Percentiles rank a stretch among this genome's conserved stretches.
These are phyloP conservation scores for Ceratobasidium sp. DNA, from an alignment of 1,284 basidiomycete genomes.

Conservation along the genomic window DNA sequence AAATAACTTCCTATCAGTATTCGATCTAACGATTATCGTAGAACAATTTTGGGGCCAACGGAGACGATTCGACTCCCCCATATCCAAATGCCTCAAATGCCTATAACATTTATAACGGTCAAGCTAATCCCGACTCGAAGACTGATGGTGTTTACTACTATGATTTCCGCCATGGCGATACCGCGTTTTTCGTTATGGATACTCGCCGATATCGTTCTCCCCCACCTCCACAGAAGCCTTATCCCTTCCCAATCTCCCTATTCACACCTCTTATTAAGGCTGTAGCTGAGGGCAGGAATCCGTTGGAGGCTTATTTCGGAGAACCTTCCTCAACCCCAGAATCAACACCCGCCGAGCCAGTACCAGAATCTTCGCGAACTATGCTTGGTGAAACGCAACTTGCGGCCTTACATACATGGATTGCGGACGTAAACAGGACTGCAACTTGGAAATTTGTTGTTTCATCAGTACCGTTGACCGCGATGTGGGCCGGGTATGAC, in stretches of 20 bases:
- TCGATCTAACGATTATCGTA: constrained; percentile 48
- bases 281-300: constrained; percentile 37
- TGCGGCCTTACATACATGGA: constrained; percentile 75
- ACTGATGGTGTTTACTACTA: constrained; percentile 70
- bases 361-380: constrained; percentile 60
- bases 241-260: constrained; percentile 25
- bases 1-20: constrained; percentile 61
- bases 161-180: constrained; percentile 75
- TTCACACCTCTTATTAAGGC: constrained; percentile 35
- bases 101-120: constrained; percentile 76
- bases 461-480: constrained; percentile 83
- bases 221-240: constrained; percentile 26
- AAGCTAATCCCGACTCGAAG: constrained; percentile 73
- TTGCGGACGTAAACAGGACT: constrained; percentile 77
- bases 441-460: constrained; percentile 87
- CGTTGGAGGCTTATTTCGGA: constrained; percentile 29
- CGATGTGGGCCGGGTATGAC: constrained; percentile 77
- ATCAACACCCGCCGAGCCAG: constrained; percentile 59
- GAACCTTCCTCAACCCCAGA: constrained; percentile 54
- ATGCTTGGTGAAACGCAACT: constrained; percentile 84
- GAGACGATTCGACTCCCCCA: constrained; percentile 68
- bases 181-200: constrained; percentile 85
- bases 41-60: constrained; percentile 74
- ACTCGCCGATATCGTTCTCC: constrained; percentile 75
- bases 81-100: constrained; percentile 74